phyloP scores from a whole-genome alignment of 257 asterid species.

The Nicotiana undulata region DNA sequence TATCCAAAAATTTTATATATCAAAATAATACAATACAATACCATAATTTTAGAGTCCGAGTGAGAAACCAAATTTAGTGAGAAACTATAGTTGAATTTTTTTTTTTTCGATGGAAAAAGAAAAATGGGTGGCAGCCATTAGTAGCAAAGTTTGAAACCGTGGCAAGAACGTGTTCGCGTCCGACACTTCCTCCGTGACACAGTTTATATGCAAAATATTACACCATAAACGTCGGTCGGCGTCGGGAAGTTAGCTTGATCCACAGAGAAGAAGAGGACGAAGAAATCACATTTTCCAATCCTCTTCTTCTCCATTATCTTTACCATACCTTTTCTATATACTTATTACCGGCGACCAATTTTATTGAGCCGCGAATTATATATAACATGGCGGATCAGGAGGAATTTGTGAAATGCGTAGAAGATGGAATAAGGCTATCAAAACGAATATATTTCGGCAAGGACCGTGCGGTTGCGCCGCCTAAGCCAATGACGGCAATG shows the following conservation, averaged over 20 bases:
- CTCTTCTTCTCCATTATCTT: conserved; percentile 3
- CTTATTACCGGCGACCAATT: neutral
- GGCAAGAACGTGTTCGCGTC: neutral
- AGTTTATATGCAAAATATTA: neutral
- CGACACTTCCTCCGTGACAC: conserved; percentile 15
- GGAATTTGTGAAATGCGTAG: conserved; percentile 77
- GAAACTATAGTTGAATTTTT: no score
- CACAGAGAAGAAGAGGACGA: neutral
- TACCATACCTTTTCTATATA: neutral
- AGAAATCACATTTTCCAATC: neutral
- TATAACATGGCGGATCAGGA: conserved; percentile 22
- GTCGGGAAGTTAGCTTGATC: neutral
- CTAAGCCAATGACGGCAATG: conserved; percentile 58
- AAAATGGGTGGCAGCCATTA: neutral
- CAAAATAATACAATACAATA: no score
- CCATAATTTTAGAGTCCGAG: no score
- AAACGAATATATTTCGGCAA: conserved; percentile 78
- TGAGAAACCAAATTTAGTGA: no score
- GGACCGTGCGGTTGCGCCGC: conserved; percentile 84
- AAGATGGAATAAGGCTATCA: conserved; percentile 78
- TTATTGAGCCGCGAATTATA: neutral
- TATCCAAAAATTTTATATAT: no score
- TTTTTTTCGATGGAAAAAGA: no score
- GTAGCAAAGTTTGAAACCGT: neutral
- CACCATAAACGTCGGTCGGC: neutral